Evolutionary conservation across 805 yeast species (phyloP).

Genomic region (Phaffomyces antillensis): DNA sequence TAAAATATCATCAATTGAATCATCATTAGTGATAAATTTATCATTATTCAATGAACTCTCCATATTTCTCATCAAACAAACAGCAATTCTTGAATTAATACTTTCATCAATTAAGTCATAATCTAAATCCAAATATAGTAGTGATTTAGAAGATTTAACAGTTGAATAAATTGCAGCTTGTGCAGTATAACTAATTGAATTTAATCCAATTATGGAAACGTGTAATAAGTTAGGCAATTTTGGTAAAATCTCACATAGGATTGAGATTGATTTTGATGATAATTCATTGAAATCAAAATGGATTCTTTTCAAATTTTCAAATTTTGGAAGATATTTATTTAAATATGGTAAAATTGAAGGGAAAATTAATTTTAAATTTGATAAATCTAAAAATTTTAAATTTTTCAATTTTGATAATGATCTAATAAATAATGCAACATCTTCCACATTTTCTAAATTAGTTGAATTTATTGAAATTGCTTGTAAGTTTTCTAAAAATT

Average conservation of each 20-base stretch:
- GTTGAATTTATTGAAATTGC: slow-evolving; percentile 64
- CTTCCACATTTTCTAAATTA: slow-evolving; percentile 45
- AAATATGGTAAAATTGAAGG: slow-evolving; percentile 53
- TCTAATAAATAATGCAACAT: slow-evolving; percentile 41
- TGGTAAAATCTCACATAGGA: slow-evolving; percentile 62
- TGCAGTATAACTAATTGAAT: slow-evolving; percentile 47
- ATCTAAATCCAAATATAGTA: slow-evolving; percentile 65
- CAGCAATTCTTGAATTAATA: slow-evolving; percentile 65
- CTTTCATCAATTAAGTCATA: slow-evolving; percentile 51
- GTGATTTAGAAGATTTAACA: slow-evolving; percentile 55
- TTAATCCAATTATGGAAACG: slow-evolving; percentile 61
- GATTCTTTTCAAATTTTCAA: slow-evolving; percentile 54
- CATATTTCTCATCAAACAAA: slow-evolving; percentile 79
- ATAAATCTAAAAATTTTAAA: slow-evolving; percentile 67
- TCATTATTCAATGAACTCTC: slow-evolving; percentile 41
- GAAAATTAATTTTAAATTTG: slow-evolving; percentile 61
- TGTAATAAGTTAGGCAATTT: slow-evolving; percentile 60
- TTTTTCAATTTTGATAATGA: slow-evolving; percentile 46
- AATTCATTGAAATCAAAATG: slow-evolving; percentile 68
- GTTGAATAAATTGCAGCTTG: slow-evolving; percentile 63
- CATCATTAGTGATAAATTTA: slow-evolving; percentile 24
- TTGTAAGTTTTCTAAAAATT: slow-evolving; percentile 23
- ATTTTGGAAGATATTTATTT: slow-evolving; percentile 59
- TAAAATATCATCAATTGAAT: slow-evolving; percentile 49
- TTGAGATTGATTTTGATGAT: slow-evolving; percentile 44